Conservation (phyloP, 345 rosid species). For the Hibiscus syriacus region DNA sequence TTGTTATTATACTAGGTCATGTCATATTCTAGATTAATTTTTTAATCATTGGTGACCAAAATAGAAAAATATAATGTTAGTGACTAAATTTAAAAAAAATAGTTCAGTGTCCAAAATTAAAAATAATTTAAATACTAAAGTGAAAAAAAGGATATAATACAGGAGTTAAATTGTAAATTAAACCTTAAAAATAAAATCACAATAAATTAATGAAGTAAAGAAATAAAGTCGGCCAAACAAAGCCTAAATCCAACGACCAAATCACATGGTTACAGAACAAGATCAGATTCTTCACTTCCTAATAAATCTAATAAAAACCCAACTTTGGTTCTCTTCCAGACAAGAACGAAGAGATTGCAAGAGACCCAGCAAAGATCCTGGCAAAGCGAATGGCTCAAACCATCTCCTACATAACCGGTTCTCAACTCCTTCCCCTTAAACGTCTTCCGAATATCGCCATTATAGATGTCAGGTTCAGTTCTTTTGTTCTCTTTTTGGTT, state of each 20-base stretch:
- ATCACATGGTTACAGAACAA: background rate
- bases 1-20: too few species aligned
- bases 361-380: background rate
- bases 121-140: too few species aligned
- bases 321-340: background rate
- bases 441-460: conserved; percentile 69
- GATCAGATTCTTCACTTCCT: background rate
- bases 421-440: conserved; percentile 68
- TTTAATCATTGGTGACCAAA: too few species aligned
- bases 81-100: too few species aligned
- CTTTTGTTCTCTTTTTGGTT: background rate
- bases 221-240: conserved; percentile 2
- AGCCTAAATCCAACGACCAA: background rate
- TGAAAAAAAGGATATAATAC: too few species aligned
- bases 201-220: background rate
- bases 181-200: too few species aligned
- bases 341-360: background rate
- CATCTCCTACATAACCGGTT: conserved; percentile 67
- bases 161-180: too few species aligned
- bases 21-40: too few species aligned
- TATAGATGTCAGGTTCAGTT: conserved; percentile 69
- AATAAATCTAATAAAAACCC: background rate
- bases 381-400: conserved; percentile 48
- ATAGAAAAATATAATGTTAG: too few species aligned
- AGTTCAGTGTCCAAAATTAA: too few species aligned